Conservation (phyloP, 106 monocot genomes). For the Platanthera guangdongensis region DNA sequence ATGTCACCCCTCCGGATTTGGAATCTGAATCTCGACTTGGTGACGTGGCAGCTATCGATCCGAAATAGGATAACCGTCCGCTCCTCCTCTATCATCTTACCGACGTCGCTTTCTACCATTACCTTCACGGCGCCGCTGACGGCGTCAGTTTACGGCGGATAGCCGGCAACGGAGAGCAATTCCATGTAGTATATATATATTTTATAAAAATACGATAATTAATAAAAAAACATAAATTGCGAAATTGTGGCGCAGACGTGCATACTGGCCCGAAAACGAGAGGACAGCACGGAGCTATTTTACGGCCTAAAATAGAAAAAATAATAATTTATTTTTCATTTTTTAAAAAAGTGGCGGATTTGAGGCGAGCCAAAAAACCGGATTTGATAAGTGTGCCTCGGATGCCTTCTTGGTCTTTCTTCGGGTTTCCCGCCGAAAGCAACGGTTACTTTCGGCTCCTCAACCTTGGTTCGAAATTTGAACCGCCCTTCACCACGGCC, state of each 20-base stretch:
- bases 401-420: conserved; percentile 3
- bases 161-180: neutral
- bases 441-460: conserved; percentile 9
- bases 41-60: neutral
- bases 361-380: neutral
- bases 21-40: conserved; percentile 3
- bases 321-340: neutral
- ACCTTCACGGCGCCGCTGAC: neutral
- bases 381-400: conserved; percentile 4
- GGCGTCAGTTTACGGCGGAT: neutral
- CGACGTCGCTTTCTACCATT: neutral
- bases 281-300: neutral
- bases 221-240: neutral
- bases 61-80: conserved; percentile 1
- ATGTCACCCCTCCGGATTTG: conserved; percentile 2
- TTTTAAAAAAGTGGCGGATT: neutral
- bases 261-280: conserved; percentile 1
- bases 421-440: conserved; percentile 12
- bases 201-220: too few relatives aligned
- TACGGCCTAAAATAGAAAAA: neutral
- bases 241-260: neutral
- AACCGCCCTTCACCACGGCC: neutral
- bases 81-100: neutral
- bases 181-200: neutral
- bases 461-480: conserved; percentile 7